phyloP scores from a whole-genome alignment of 441 rosid genomes.

The Theobroma grandiflorum region DNA sequence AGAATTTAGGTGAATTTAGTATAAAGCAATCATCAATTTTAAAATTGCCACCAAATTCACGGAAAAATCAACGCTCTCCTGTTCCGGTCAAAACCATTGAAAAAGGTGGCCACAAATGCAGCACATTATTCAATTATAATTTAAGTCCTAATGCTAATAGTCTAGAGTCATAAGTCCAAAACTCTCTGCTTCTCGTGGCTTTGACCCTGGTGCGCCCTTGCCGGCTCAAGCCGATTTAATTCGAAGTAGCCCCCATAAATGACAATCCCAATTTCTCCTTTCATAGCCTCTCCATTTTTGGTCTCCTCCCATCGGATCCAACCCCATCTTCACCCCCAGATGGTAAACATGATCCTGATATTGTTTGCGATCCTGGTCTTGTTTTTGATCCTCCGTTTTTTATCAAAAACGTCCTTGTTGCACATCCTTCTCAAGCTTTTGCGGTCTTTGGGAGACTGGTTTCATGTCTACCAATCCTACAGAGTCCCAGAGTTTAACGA shows the following conservation, averaged over 20 bases:
- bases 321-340: neutral
- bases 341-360: constrained; percentile 2
- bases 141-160: neutral
- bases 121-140: neutral
- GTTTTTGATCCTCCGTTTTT: constrained; percentile 36
- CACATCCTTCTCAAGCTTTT: constrained; percentile 27
- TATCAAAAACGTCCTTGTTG: constrained; percentile 42
- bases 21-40: neutral
- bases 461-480: constrained; percentile 42
- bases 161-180: neutral
- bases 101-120: neutral
- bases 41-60: neutral
- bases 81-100: constrained; percentile 22
- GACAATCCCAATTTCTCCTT: neutral
- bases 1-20: constrained; percentile 16
- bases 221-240: neutral
- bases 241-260: neutral
- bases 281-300: neutral
- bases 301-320: neutral
- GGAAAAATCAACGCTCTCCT: constrained; percentile 8
- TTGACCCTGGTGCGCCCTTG: neutral
- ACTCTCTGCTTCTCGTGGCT: constrained; percentile 18
- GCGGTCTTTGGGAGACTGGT: constrained; percentile 36
- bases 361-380: constrained; percentile 13
- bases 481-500: constrained; percentile 41